Evolutionary conservation across 2,329 filamentous ascomycete species (phyloP).

Genomic region (Exophiala xenobiotica): DNA sequence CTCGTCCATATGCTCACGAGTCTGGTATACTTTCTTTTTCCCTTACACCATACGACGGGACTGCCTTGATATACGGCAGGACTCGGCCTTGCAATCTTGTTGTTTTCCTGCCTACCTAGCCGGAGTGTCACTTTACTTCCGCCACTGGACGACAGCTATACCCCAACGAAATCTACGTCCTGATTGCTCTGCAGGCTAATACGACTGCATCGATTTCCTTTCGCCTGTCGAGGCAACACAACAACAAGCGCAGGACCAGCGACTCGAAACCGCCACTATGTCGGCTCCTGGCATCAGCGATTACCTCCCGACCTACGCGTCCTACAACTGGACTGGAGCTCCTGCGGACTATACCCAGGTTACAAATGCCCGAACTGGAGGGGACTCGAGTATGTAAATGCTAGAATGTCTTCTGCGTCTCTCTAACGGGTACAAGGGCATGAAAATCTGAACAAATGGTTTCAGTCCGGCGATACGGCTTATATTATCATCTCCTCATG

Average conservation of each 20-base stretch:
- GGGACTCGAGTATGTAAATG: slow-evolving; percentile 74
- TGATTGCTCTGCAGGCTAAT: too few species aligned
- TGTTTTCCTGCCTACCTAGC: too few species aligned
- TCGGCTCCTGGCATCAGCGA: slow-evolving; percentile 12
- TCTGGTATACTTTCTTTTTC: not conserved
- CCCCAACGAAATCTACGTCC: too few species aligned
- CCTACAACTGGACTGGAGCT: slow-evolving; percentile 50
- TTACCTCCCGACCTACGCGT: slow-evolving; percentile 44
- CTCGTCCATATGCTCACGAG: not conserved
- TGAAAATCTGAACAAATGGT: slow-evolving; percentile 96
- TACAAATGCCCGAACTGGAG: slow-evolving; percentile 63
- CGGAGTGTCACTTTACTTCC: too few species aligned
- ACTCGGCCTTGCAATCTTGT: not conserved
- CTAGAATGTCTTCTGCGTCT: not conserved
- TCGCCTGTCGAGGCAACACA: too few species aligned
- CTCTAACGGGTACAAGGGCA: slow-evolving; percentile 52
- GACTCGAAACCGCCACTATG: slow-evolving; percentile 11
- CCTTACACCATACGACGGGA: not conserved
- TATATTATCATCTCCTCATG: slow-evolving; percentile 71
- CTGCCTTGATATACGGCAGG: not conserved
- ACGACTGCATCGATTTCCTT: too few species aligned
- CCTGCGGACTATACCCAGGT: slow-evolving; percentile 43
- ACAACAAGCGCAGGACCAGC: not conserved
- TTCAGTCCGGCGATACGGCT: slow-evolving; percentile 83
- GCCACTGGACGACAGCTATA: too few species aligned